These are phyloP conservation scores for Phytopythium aichiense DNA, from an alignment of 352 stramenopile genomes.

Conservation along the genomic window DNA sequence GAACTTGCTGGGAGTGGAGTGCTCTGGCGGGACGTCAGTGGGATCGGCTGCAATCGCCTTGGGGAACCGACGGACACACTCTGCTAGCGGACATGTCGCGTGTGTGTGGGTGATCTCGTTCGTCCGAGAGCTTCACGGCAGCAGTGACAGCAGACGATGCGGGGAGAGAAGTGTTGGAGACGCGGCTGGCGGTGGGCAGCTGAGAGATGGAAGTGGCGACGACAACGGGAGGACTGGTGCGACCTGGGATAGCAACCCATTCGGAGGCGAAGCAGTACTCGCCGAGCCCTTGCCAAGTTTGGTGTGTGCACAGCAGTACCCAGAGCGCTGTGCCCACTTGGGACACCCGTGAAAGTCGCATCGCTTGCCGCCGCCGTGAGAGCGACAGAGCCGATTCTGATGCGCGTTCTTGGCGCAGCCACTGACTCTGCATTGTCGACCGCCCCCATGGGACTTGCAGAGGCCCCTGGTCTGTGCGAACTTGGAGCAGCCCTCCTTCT, in stretches of 20 bases:
- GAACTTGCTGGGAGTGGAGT: not conserved
- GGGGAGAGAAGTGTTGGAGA: slow-evolving; percentile 64
- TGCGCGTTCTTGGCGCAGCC: slow-evolving; percentile 84
- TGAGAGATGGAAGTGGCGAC: slow-evolving; percentile 1
- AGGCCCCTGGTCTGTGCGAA: slow-evolving; percentile 79
- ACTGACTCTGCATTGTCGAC: slow-evolving; percentile 65
- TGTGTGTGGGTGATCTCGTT: not conserved
- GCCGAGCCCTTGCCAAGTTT: slow-evolving; percentile 38
- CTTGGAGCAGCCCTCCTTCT: slow-evolving; percentile 79
- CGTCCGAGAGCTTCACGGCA: slow-evolving; percentile 28
- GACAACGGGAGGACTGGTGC: slow-evolving; percentile 6
- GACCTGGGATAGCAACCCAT: not conserved
- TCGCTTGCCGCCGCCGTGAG: slow-evolving; percentile 76
- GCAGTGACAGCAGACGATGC: slow-evolving; percentile 54
- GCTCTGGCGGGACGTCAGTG: not conserved
- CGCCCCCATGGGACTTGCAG: slow-evolving; percentile 83
- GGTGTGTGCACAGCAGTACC: slow-evolving; percentile 82
- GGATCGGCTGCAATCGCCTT: not conserved
- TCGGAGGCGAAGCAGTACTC: not conserved
- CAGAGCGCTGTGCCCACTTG: slow-evolving; percentile 83
- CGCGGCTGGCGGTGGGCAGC: slow-evolving; percentile 2
- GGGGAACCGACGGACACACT: not conserved
- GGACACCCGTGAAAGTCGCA: slow-evolving; percentile 76
- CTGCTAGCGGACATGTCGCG: not conserved
- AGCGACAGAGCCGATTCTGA: slow-evolving; percentile 79